Conservation (phyloP, 306 rosid species). For the Notholithocarpus densiflorus region DNA sequence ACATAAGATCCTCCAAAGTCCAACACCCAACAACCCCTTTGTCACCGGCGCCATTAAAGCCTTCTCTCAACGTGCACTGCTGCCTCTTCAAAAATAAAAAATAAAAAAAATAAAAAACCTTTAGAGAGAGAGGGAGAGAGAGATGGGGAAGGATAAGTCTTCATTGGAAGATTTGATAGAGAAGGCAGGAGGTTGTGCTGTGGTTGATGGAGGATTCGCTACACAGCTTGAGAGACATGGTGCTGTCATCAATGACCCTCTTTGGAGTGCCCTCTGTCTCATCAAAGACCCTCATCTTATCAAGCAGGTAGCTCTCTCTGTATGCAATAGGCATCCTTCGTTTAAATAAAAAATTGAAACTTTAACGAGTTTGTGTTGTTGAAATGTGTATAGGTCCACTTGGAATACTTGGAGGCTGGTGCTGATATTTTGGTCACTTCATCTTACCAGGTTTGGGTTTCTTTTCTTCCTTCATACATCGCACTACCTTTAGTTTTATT, state of each 20-base stretch:
- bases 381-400: slow-evolving; percentile 55
- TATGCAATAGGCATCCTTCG: background rate
- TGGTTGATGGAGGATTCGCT: slow-evolving; percentile 80
- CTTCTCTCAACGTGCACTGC: background rate
- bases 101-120: background rate
- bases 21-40: background rate
- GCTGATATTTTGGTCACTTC: slow-evolving; percentile 82
- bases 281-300: slow-evolving; percentile 64
- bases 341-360: background rate
- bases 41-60: background rate
- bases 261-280: slow-evolving; percentile 86
- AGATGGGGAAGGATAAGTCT: slow-evolving; percentile 34
- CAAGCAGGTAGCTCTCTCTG: slow-evolving; percentile 34
- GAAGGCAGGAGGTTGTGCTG: slow-evolving; percentile 67
- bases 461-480: background rate
- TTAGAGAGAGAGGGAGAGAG: slow-evolving; percentile 1
- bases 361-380: background rate
- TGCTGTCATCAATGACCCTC: slow-evolving; percentile 68
- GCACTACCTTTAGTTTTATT: background rate
- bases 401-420: slow-evolving; percentile 82
- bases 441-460: slow-evolving; percentile 68
- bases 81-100: background rate
- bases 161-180: slow-evolving; percentile 61
- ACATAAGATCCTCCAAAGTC: too few species aligned
- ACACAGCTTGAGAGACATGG: slow-evolving; percentile 84